These are phyloP conservation scores for Cercospora beticola DNA, from an alignment of 2,329 filamentous ascomycete species.

Conservation along the genomic window DNA sequence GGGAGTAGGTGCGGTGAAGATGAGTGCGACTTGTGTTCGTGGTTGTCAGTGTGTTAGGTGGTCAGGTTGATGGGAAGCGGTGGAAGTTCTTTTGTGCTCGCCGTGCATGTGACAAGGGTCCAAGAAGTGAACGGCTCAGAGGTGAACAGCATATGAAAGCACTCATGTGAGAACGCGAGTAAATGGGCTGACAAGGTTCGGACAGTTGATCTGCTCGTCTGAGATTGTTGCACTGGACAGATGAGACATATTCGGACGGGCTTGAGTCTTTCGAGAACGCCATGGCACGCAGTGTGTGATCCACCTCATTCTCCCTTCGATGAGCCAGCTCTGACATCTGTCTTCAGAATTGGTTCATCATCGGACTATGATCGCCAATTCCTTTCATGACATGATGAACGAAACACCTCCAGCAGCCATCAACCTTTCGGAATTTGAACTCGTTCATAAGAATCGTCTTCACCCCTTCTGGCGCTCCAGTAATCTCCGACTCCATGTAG, in stretches of 20 bases:
- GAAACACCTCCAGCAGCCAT: constrained; percentile 14
- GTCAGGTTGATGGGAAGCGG: not conserved
- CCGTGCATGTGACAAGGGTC: not conserved
- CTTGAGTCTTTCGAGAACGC: not conserved
- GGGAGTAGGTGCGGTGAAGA: not conserved
- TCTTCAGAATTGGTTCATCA: constrained; percentile 3
- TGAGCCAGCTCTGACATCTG: not conserved
- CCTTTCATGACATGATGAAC: constrained; percentile 21
- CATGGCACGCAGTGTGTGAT: not conserved
- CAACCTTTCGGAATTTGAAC: constrained; percentile 14
- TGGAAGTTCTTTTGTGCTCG: not conserved
- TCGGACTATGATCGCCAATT: constrained; percentile 11
- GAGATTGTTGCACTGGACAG: too few species aligned
- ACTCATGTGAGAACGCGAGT: not conserved
- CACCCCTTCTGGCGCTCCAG: constrained; percentile 10
- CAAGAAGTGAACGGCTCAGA: not conserved
- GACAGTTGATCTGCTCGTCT: too few species aligned
- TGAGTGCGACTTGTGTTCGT: not conserved
- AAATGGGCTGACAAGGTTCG: not conserved
- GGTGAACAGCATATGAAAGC: not conserved
- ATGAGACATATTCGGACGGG: not conserved
- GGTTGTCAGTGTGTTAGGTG: not conserved
- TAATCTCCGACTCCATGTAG: constrained; percentile 16
- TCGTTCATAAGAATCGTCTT: constrained; percentile 18
- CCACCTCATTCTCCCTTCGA: not conserved